Percentiles rank a stretch among this genome's conserved stretches.
Evolutionary conservation across 345 rosid genomes (phyloP).

Genomic region (Pistacia atlantica): DNA sequence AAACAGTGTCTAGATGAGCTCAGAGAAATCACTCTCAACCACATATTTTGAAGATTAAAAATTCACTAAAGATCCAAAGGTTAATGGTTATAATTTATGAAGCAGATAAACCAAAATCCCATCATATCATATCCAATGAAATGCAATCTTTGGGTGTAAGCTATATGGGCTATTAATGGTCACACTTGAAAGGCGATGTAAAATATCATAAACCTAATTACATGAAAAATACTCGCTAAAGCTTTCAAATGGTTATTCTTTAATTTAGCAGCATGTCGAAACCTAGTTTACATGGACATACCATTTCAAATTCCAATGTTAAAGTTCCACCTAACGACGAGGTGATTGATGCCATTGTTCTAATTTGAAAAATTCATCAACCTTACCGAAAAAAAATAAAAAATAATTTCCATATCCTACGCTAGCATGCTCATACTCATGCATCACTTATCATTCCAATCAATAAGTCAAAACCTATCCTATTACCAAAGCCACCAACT

Average conservation of each 20-base stretch:
- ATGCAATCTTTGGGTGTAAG: too few relatives aligned
- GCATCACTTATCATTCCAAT: background rate
- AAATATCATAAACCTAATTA: too few relatives aligned
- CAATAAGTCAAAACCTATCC: background rate
- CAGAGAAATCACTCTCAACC: background rate
- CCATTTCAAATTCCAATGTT: background rate
- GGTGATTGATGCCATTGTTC: background rate
- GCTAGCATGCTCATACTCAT: background rate
- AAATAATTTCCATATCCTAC: background rate
- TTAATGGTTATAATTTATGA: too few relatives aligned
- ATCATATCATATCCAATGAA: too few relatives aligned
- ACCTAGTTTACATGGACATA: background rate
- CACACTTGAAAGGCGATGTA: too few relatives aligned
- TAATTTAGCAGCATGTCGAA: too few relatives aligned
- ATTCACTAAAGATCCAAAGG: too few relatives aligned
- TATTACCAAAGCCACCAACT: background rate
- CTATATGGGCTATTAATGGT: too few relatives aligned
- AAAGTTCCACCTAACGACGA: background rate
- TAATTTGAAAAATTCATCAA: too few relatives aligned
- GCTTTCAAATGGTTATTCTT: too few relatives aligned
- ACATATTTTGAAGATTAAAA: background rate
- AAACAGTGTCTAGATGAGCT: background rate
- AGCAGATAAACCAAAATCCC: too few relatives aligned
- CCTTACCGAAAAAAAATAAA: background rate
- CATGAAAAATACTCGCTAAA: too few relatives aligned